Evolutionary conservation across 2,329 filamentous ascomycete species (phyloP), one percentile per base, ranked within the genome.

Genomic region (Biscogniauxia marginata): DNA sequence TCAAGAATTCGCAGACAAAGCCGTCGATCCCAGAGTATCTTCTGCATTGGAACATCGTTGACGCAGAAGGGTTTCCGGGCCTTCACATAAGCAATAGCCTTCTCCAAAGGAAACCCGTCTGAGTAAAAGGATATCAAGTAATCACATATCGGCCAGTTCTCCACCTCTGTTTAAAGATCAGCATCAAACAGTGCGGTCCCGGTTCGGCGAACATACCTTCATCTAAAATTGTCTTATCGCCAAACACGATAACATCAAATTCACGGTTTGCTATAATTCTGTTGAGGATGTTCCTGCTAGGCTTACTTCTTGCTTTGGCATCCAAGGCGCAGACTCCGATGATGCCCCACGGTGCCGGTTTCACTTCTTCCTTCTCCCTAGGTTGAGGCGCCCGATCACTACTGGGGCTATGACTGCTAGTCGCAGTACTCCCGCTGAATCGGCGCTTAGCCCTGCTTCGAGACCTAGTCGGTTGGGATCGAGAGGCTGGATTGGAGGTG

Each of bases 71-170:
- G 95, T 70, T 96, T 96, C 54, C 95, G 87, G 9, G 96, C 84
- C 68, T 92, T 91, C 59, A 92, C 91, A 73, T 99, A 99, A 30
- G 92, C 91, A 66, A 99, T 96, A 4, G 96, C 95, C 72, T 99
- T 99, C 63, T 98, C 93, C 48, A 99, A 77, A 0, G 95, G 95
- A 65, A 99, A 99, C 0, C 95, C 95, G 72, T 97, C 93, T 0
- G 93, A 98, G 74, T 98, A 99, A 76, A 99, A 99, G 3, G 93
- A 96, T 68, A 99, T 96, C 54, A 99, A 77, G 68, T 96, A 99
- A 75, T 99, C 95, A 73, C 80, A 82, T 55, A 72, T 71, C 46
- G 70, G 70, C 70, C 70, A 73, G 46, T 73, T 70, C 46, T 72
- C 70, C 30, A 73, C 68, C 50, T 70, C 82, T 84, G 59, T 20